phyloP scores from a whole-genome alignment of 441 rosid species.

The Euphorbia corollata region DNA sequence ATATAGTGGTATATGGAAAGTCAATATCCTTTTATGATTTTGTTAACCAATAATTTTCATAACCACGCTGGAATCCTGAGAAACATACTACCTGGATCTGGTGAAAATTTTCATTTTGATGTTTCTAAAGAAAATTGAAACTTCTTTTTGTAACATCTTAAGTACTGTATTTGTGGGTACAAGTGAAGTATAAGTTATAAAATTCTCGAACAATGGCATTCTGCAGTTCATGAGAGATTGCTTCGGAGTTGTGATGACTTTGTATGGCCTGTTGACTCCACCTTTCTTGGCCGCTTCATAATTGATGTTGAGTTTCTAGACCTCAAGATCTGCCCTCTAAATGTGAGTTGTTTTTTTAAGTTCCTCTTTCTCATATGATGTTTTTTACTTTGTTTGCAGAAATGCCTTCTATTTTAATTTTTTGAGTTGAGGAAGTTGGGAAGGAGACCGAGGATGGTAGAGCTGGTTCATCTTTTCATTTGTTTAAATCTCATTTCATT shows the following conservation, averaged over 20 bases:
- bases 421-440: not conserved
- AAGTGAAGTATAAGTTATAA: not conserved
- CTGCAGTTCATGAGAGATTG: conserved; percentile 62
- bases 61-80: no score
- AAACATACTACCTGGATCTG: not conserved
- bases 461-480: not conserved
- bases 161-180: conserved; percentile 4
- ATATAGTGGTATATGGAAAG: not conserved
- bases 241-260: conserved; percentile 72
- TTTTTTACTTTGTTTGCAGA: not conserved
- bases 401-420: not conserved
- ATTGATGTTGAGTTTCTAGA: conserved; percentile 91
- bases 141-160: not conserved
- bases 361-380: conserved; percentile 1
- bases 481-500: not conserved
- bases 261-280: conserved; percentile 67
- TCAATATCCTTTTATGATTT: not conserved
- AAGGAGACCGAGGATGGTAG: not conserved
- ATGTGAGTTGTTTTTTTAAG: not conserved
- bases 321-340: conserved; percentile 47
- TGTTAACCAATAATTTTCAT: not conserved
- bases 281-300: conserved; percentile 58
- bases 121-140: not conserved
- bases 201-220: conserved; percentile 13
- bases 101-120: not conserved